Evolutionary conservation across 768 basidiomycete species (phyloP).

Genomic region (Thelephora aurantiotincta): DNA sequence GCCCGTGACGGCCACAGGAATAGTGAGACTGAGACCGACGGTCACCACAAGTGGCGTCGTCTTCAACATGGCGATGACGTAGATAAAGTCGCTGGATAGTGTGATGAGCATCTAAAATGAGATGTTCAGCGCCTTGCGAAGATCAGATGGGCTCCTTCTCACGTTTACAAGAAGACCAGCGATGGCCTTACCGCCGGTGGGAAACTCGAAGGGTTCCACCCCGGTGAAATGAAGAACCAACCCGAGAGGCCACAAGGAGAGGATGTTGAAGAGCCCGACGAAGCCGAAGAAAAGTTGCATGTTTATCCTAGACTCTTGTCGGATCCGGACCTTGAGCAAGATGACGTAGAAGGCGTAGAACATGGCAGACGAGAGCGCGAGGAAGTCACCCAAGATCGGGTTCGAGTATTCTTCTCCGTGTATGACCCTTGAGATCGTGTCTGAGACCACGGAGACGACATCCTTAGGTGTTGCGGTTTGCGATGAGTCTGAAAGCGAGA

Average conservation of each 20-base stretch:
- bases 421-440: constrained; percentile 2
- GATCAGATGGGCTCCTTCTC: constrained; percentile 8
- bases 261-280: constrained; percentile 77
- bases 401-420: constrained; percentile 12
- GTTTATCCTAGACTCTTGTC: constrained; percentile 68
- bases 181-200: constrained; percentile 34
- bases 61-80: constrained; percentile 87
- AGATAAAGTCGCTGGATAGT: constrained; percentile 71
- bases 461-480: constrained; percentile 9
- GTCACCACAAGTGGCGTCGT: constrained; percentile 92
- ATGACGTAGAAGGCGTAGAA: constrained; percentile 85
- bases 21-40: constrained; percentile 83
- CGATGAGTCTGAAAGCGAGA: constrained; percentile 76
- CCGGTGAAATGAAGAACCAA: constrained; percentile 62
- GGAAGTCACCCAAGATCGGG: constrained; percentile 59
- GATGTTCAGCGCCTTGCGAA: not conserved
- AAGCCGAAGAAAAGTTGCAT: constrained; percentile 96
- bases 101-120: constrained; percentile 67
- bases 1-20: constrained; percentile 80
- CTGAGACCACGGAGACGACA: constrained; percentile 1
- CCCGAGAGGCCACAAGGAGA: constrained; percentile 64
- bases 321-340: constrained; percentile 78
- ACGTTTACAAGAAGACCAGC: constrained; percentile 43
- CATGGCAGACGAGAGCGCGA: constrained; percentile 77
- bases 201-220: constrained; percentile 62